These are phyloP conservation scores for Phoma sp. DNA, from an alignment of 2,329 filamentous ascomycete genomes.

Conservation along the genomic window DNA sequence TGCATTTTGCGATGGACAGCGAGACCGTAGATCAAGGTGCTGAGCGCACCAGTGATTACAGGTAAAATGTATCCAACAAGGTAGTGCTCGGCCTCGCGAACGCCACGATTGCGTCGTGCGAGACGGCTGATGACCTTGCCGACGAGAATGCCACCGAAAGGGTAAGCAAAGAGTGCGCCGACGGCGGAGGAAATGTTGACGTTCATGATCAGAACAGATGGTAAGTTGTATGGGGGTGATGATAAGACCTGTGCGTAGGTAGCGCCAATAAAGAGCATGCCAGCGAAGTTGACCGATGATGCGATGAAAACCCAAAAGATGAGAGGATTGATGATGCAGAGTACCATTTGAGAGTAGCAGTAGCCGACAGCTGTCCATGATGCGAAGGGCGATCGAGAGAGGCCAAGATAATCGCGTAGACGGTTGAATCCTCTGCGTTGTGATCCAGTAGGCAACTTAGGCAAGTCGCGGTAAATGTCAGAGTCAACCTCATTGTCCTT, in stretches of 20 bases:
- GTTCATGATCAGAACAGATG: conserved; percentile 19
- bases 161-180: conserved; percentile 30
- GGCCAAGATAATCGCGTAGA: conserved; percentile 25
- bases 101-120: conserved; percentile 34
- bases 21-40: conserved; percentile 35
- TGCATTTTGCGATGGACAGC: conserved; percentile 28
- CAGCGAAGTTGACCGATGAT: conserved; percentile 34
- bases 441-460: conserved; percentile 18
- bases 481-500: conserved; percentile 39
- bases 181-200: conserved; percentile 31
- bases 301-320: conserved; percentile 44
- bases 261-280: conserved; percentile 41
- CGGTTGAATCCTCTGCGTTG: conserved; percentile 12
- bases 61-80: conserved; percentile 39
- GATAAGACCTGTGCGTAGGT: conserved; percentile 31
- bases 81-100: conserved; percentile 43
- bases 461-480: conserved; percentile 34
- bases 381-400: conserved; percentile 32
- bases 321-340: conserved; percentile 38
- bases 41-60: conserved; percentile 30
- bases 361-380: conserved; percentile 35
- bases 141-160: conserved; percentile 17
- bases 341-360: conserved; percentile 39
- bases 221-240: conserved; percentile 33
- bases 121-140: conserved; percentile 27